Evolutionary conservation across 2,329 filamentous ascomycete species (phyloP).

Genomic region (Colletotrichum salicis): DNA sequence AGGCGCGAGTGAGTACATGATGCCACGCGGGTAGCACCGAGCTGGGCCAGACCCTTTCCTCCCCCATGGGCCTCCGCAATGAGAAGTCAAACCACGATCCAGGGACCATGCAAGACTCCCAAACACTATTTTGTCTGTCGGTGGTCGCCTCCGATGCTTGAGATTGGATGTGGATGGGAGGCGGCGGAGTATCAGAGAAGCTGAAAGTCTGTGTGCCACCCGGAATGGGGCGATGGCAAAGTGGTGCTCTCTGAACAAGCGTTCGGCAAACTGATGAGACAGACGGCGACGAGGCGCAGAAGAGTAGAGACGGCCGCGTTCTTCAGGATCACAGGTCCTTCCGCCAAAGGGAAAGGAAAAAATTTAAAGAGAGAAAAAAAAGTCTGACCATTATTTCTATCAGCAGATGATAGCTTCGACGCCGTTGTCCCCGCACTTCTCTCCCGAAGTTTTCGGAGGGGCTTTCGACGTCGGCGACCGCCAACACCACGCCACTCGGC

Average conservation of each 20-base stretch:
- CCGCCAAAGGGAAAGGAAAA: neutral
- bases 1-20: neutral
- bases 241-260: slow-evolving; percentile 6
- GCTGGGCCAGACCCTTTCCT: neutral
- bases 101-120: neutral
- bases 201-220: slow-evolving; percentile 1
- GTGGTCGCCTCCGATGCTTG: neutral
- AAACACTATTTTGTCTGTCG: neutral
- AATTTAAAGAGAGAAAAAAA: neutral
- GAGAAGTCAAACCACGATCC: neutral
- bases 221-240: slow-evolving; percentile 18
- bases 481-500: slow-evolving; percentile 32
- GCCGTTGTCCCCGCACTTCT: slow-evolving; percentile 31
- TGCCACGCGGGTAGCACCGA: neutral
- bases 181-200: neutral
- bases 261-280: slow-evolving; percentile 5
- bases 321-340: neutral
- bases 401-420: slow-evolving; percentile 34
- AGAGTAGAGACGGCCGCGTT: neutral
- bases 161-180: neutral
- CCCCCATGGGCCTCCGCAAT: neutral
- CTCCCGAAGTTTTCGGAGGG: slow-evolving; percentile 26
- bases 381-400: slow-evolving; percentile 32
- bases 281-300: slow-evolving; percentile 8
- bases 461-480: slow-evolving; percentile 25